Conservation (phyloP, 805 yeast genomes). For the Pichia kluyveri region DNA sequence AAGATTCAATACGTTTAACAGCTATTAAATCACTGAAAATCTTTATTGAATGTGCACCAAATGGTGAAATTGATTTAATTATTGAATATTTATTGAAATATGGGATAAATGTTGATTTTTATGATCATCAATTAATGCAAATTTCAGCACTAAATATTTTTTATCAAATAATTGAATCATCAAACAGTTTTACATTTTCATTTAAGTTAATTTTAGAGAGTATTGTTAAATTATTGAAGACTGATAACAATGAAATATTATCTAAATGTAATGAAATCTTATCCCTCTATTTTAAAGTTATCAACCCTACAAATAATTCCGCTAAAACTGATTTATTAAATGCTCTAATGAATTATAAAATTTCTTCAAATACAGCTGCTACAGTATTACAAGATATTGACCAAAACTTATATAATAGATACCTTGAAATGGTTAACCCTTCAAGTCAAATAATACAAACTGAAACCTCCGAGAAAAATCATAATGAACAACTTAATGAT, state of each 20-base stretch:
- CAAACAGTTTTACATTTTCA: conserved; percentile 17
- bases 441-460: background rate
- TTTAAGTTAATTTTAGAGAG: conserved; percentile 23
- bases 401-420: conserved; percentile 13
- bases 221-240: conserved; percentile 17
- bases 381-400: conserved; percentile 25
- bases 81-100: conserved; percentile 35
- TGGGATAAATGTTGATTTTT: conserved; percentile 35
- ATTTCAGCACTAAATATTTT: conserved; percentile 38
- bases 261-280: conserved; percentile 22
- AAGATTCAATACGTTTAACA: conserved; percentile 28
- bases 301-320: conserved; percentile 22
- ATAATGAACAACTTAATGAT: background rate
- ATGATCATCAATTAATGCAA: conserved; percentile 29
- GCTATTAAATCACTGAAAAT: conserved; percentile 44
- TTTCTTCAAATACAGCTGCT: conserved; percentile 19
- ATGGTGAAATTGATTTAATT: conserved; percentile 5
- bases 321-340: conserved; percentile 38
- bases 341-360: conserved; percentile 30
- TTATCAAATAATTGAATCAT: conserved; percentile 30
- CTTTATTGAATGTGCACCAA: conserved; percentile 45
- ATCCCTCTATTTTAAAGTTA: conserved; percentile 28
- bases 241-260: conserved; percentile 12
- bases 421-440: conserved; percentile 10
- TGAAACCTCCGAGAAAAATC: background rate